Evolutionary conservation across 129 eudicot genomes (phyloP), one percentile per base, ranked within the genome.

Genomic region (Chrysanthemum seticuspe): DNA sequence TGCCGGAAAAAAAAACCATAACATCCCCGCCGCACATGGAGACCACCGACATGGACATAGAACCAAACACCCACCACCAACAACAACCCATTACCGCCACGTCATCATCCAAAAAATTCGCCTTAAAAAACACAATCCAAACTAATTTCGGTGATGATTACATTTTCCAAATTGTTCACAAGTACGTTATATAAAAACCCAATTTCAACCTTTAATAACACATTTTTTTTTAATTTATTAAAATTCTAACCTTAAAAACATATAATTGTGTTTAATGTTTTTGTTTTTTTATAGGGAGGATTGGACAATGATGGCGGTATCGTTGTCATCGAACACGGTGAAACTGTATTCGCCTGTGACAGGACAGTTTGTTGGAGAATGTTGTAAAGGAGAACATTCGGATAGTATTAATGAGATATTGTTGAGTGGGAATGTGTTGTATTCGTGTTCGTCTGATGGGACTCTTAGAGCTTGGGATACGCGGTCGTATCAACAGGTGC

Each of bases 71-170:
- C 57, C 69, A 74, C 54, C 2, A 57, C 2, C 36, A 70, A 49
- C 4, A 21, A 64, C 19, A 65, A 56, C 13, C 34, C 8, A 40
- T 65, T 15, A 65, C n/a, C 25, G 52, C 81, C 36, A 61, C 34
- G 4, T 63, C 50, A 70, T 76, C 79, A 4, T 67, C 74, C 47
- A 86, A 88, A 71, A 80, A 84, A 36, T 84, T 87, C 51, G 88
- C 85, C 0, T 85, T 93, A 36, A 89, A 81, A 65, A 93, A 86
- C 81, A 80, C 92, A 36, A 86, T 93, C 69, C 97, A 93, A 67
- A 93, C 98, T 15, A 93, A 93, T 75, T 93, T 93, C 81, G 98
- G 96, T 10, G 97, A 93, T 74, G 98, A 93, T 77, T 93, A 93
- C 59, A 96, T 93, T 23, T 90, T 90, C 82, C 89, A 93, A 79